Evolutionary conservation across 208 protist species (phyloP), one percentile per base, ranked within the genome.

Genomic region (Trypanosoma platydactyli): DNA sequence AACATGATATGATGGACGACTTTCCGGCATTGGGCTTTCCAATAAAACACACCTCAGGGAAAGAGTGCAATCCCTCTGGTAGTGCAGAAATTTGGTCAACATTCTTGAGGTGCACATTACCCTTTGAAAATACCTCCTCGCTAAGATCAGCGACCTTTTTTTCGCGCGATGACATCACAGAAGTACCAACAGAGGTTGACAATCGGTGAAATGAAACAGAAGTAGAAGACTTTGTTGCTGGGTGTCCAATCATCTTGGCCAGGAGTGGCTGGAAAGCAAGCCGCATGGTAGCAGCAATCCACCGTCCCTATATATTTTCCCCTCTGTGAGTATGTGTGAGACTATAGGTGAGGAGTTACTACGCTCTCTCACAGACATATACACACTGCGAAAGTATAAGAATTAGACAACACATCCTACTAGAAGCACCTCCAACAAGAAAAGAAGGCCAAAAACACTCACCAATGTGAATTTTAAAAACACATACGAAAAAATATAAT

Each of bases 11-110:
- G 11, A 96, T 76, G 15, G 84, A 84, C 9, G 91, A 96, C 72
- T 96, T 96, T 35, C 91, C 91, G 42, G 78, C 80, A 54, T 89
- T 94, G 1, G 91, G 88, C 64, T 93, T 91, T 15, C 91, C 91
- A 54, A 94, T 92, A 57, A 96, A 93, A 65, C 91, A 94, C 38
- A 96, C 84, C 64, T 96, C 88, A 0, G 91, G 91, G 64, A 90
- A 93, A 1, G 91, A 96, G 60, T 91, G 83, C 33, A 94, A 64
- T 11, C 91, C 91, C 74, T 96, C 88, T 16, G 91, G 91, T 18
- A 96, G 77, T 11, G 88, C 56, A 33, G 79, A 83, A 29, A 96
- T 68, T 13, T 68, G 76, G 48, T 86, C 79, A 20, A 91, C 85
- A 64, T 93, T 94, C 64, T 94, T 94, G 41, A 94, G 68, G 59